Base-by-base conservation (phyloP, 1,284 basidiomycete genomes). In the Farysia itapuensis region DNA sequence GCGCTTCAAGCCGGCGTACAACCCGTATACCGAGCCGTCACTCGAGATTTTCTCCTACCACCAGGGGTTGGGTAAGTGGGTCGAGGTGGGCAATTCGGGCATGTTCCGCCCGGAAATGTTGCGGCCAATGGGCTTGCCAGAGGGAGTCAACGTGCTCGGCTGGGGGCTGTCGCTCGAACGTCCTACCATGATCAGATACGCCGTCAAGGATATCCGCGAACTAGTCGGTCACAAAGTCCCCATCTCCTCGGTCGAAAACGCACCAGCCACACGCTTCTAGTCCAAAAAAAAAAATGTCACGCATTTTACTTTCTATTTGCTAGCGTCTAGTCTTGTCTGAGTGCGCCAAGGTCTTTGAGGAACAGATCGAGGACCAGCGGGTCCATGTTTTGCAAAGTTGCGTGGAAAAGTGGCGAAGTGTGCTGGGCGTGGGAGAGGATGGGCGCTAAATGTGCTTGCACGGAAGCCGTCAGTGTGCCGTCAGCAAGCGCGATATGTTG, bases 41-140 rank as follows among this genome's bases (percentile, higher is more conserved):
- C 84, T 98, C 43, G 95, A 99, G 80, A 95, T 99, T 67, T 99
- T 97, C 79, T 92, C 93, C 24, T 98, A 93, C 84, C 95, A 99
- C 77, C 89, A 92, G 35, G 86, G 88, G 69, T 82, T 98, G 33
- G 82, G 87, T 74, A 90, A 91, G 76, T 98, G 95, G 93, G 94
- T 99, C 35, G 94, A 98, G 74, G 82, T 83, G 47, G 82, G 81
- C 40, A 83, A 83, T 80, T 94, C 90, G 70, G 95, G 95, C 34
- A 95, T 99, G 88, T 99, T 99, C 86, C 84, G 95, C 28, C 95
- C 95, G 3, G 95, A 99, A 77, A 98, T 99, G 94, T 82, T 99
- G 35, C 50, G 72, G 75, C 92, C 95, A 8, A 98, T 98, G 93
- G 95, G 95, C 31, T 86, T 99, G 74, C 95, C 95, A 3, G 90